A percentile compares a stretch with the other conserved stretches of the same genome.
Conservation (phyloP, 2,329 filamentous ascomycete genomes). For the Neobulgaria alba region DNA sequence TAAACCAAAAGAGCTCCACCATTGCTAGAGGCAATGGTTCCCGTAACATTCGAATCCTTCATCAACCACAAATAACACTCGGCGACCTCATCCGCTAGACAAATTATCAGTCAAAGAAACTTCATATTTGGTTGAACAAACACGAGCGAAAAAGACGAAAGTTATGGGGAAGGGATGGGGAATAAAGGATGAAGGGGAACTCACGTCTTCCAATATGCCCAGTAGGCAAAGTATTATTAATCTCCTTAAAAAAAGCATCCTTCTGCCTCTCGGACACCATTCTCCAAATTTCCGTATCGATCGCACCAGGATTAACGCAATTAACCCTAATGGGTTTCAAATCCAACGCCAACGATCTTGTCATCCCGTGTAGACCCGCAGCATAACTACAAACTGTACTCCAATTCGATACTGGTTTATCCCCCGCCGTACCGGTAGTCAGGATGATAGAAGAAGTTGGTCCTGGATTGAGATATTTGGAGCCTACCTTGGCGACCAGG, state of each 20-base stretch:
- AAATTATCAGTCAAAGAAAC: slow-evolving; percentile 6
- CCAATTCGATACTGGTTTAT: slow-evolving; percentile 31
- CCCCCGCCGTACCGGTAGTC: slow-evolving; percentile 13
- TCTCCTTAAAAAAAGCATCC: slow-evolving; percentile 22
- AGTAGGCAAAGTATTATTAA: slow-evolving; percentile 11
- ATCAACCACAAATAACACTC: slow-evolving; percentile 38
- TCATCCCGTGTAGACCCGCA: slow-evolving; percentile 44
- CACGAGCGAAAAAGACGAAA: too few species aligned
- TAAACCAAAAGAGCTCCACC: slow-evolving; percentile 9
- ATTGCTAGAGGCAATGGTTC: slow-evolving; percentile 19
- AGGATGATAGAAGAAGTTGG: slow-evolving; percentile 16
- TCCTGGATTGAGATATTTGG: slow-evolving; percentile 11
- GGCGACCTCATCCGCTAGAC: slow-evolving; percentile 32
- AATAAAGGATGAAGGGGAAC: slow-evolving; percentile 1
- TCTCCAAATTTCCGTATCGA: slow-evolving; percentile 40
- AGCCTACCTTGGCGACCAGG: slow-evolving; percentile 20
- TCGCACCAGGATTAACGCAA: slow-evolving; percentile 46
- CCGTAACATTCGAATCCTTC: slow-evolving; percentile 34
- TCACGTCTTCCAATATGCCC: slow-evolving; percentile 15
- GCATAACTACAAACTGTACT: slow-evolving; percentile 39
- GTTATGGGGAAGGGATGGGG: too few species aligned
- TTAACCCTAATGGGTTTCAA: slow-evolving; percentile 57
- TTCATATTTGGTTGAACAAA: background rate
- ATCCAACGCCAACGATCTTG: slow-evolving; percentile 50
- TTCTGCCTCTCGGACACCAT: slow-evolving; percentile 29